Evolutionary conservation across 768 basidiomycete species (phyloP).

Genomic region (Chiua virens): DNA sequence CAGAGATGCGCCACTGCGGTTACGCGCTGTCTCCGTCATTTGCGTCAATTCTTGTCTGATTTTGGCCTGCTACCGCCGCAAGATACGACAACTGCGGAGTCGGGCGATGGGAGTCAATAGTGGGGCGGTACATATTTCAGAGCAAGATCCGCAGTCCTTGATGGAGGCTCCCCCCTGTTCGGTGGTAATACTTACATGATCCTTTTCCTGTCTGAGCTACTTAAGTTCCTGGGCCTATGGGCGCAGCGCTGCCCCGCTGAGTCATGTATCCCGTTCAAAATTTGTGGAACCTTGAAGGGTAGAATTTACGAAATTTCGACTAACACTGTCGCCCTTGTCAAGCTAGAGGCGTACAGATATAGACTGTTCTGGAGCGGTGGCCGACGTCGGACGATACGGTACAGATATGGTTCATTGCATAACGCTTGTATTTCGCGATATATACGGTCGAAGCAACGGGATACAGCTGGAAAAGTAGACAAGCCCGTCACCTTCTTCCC

Average conservation of each 20-base stretch:
- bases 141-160: neutral
- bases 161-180: too few species aligned
- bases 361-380: conserved; percentile 1
- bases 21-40: conserved; percentile 37
- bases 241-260: too few species aligned
- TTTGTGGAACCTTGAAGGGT: too few species aligned
- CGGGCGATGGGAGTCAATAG: neutral
- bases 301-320: neutral
- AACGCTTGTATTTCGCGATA: conserved; percentile 30
- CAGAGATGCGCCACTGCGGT: conserved; percentile 70
- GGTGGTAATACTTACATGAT: neutral
- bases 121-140: neutral
- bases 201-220: neutral
- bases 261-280: too few species aligned
- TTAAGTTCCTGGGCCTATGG: too few species aligned
- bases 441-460: conserved; percentile 26
- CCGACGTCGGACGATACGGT: neutral
- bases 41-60: conserved; percentile 35
- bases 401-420: conserved; percentile 25
- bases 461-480: conserved; percentile 22
- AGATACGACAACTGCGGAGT: neutral
- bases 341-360: conserved; percentile 1
- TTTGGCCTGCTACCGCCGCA: conserved; percentile 4
- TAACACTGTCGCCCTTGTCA: neutral
- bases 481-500: conserved; percentile 20